phyloP scores from a whole-genome alignment of 164 flowering plant genomes.

The Magnolia sinica region DNA sequence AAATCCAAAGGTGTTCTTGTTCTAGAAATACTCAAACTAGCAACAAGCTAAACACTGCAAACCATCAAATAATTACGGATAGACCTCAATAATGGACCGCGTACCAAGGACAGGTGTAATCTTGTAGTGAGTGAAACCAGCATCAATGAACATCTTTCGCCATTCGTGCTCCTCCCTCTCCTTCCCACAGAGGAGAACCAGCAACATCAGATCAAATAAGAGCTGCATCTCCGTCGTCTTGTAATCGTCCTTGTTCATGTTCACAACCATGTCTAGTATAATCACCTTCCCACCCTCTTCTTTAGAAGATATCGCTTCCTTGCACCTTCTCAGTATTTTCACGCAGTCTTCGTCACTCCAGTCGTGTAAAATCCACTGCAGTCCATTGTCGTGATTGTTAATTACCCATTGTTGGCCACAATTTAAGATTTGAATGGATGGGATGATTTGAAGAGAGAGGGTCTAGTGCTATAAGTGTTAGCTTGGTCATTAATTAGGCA shows the following conservation, averaged over 20 bases:
- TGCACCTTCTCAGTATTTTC: slow-evolving; percentile 36
- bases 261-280: slow-evolving; percentile 35
- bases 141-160: neutral
- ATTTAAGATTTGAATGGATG: too few species aligned
- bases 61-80: neutral
- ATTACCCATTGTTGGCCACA: too few species aligned
- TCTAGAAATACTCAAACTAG: too few species aligned
- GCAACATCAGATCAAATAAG: slow-evolving; percentile 4
- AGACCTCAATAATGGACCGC: slow-evolving; percentile 6
- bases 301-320: slow-evolving; percentile 28
- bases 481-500: too few species aligned
- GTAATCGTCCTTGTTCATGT: slow-evolving; percentile 4
- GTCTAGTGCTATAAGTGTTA: too few species aligned
- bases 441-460: too few species aligned
- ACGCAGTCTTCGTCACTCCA: slow-evolving; percentile 42
- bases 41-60: too few species aligned
- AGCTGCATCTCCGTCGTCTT: neutral
- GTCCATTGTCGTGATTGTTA: neutral
- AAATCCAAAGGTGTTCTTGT: too few species aligned
- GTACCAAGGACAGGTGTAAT: neutral
- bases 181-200: slow-evolving; percentile 7
- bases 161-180: slow-evolving; percentile 15
- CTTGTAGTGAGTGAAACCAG: slow-evolving; percentile 7
- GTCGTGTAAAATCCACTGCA: slow-evolving; percentile 26
- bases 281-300: slow-evolving; percentile 42